phyloP scores from a whole-genome alignment of 2,329 filamentous ascomycete species.

The Ophiostoma triangulosporum region DNA sequence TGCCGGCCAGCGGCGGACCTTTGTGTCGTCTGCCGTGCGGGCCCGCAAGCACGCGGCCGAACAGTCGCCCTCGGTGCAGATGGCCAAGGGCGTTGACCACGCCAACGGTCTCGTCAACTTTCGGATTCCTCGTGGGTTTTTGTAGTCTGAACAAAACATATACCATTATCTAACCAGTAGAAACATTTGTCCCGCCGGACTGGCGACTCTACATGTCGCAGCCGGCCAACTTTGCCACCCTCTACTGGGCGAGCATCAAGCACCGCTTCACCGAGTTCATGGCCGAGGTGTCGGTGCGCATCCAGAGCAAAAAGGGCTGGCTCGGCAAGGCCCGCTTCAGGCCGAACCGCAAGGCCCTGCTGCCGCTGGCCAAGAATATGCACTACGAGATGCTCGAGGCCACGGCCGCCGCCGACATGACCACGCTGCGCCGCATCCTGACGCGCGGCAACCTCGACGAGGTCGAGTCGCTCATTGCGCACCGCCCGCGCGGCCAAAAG shows the following conservation, averaged over 20 bases:
- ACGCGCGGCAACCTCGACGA: constrained; percentile 33
- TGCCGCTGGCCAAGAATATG: constrained; percentile 42
- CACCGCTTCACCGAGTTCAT: constrained; percentile 25
- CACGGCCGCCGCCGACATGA: constrained; percentile 44
- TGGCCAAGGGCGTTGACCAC: constrained; percentile 1
- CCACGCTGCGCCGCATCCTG: constrained; percentile 39
- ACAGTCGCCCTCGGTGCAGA: constrained; percentile 9
- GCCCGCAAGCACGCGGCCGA: background rate
- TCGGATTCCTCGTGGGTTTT: constrained; percentile 12
- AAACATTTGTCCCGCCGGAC: constrained; percentile 34
- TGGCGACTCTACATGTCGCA: constrained; percentile 22
- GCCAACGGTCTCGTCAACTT: constrained; percentile 7
- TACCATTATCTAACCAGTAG: constrained; percentile 18
- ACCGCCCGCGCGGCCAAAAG: constrained; percentile 31
- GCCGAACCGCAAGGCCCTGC: constrained; percentile 27
- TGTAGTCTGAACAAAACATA: background rate
- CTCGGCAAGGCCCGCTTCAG: constrained; percentile 30
- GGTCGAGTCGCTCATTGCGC: constrained; percentile 39
- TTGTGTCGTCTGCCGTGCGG: background rate
- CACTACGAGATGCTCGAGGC: constrained; percentile 49
- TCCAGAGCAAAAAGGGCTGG: constrained; percentile 32
- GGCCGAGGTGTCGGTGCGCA: constrained; percentile 26
- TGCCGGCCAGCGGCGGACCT: background rate
- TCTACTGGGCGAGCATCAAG: constrained; percentile 25
- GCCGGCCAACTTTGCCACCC: constrained; percentile 20